Evolutionary conservation across 306 rosid genomes (phyloP).

Genomic region (Quercus gilva): DNA sequence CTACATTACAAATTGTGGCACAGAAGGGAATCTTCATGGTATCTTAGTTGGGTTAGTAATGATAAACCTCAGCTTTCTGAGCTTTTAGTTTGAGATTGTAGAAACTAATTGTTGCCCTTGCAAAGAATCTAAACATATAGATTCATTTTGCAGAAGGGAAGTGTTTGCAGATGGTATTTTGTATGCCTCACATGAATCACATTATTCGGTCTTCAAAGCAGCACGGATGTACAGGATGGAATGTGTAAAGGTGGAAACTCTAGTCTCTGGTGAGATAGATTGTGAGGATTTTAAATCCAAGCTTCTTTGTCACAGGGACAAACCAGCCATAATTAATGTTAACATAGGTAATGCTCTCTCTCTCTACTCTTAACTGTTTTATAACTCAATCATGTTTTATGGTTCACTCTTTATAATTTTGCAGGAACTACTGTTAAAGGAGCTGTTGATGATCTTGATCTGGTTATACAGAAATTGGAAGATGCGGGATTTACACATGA

Average conservation of each 20-base stretch:
- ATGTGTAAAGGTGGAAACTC: slow-evolving; percentile 42
- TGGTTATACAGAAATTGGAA: slow-evolving; percentile 51
- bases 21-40: slow-evolving; percentile 98
- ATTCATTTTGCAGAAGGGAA: slow-evolving; percentile 51
- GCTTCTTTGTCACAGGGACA: slow-evolving; percentile 46
- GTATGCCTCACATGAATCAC: slow-evolving; percentile 55
- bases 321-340: slow-evolving; percentile 58
- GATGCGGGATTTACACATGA: slow-evolving; percentile 51
- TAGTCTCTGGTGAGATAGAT: slow-evolving; percentile 52
- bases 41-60: slow-evolving; percentile 56
- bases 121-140: background rate
- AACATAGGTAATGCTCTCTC: slow-evolving; percentile 41
- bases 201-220: slow-evolving; percentile 50
- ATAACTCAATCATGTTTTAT: slow-evolving; percentile 11
- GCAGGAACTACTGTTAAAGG: slow-evolving; percentile 63
- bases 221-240: slow-evolving; percentile 59
- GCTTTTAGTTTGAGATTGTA: background rate
- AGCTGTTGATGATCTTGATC: slow-evolving; percentile 64
- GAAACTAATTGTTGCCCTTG: background rate
- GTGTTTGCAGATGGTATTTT: slow-evolving; percentile 56
- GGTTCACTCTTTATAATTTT: slow-evolving; percentile 7
- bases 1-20: slow-evolving; percentile 93
- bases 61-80: background rate
- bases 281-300: slow-evolving; percentile 49
- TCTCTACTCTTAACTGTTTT: background rate